Percentiles rank a stretch among this genome's conserved stretches.
Conservation (phyloP, 2,329 filamentous ascomycete species). For the Ambrosiella beaveri region DNA sequence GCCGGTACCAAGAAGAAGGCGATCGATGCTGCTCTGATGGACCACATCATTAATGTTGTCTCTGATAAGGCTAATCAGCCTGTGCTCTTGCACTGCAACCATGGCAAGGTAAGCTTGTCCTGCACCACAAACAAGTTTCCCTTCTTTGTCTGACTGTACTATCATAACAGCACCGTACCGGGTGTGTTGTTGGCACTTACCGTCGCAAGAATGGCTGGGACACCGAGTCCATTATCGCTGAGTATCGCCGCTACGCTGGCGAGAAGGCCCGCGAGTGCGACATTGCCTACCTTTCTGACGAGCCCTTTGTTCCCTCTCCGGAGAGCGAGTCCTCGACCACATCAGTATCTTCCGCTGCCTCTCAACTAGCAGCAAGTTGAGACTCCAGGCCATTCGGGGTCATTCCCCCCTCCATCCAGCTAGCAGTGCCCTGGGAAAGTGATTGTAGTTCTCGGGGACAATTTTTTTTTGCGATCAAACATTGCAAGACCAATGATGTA, state of each 20-base stretch:
- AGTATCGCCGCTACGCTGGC: constrained; percentile 52
- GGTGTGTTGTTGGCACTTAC: constrained; percentile 69
- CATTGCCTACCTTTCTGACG: constrained; percentile 34
- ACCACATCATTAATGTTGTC: constrained; percentile 51
- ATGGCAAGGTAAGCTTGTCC: constrained; percentile 47
- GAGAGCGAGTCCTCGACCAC: background rate
- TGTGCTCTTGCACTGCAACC: constrained; percentile 79
- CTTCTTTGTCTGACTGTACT: background rate
- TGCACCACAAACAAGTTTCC: background rate
- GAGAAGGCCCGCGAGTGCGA: constrained; percentile 45
- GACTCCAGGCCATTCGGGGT: too few relatives aligned
- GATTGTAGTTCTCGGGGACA: too few relatives aligned
- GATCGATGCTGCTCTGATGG: constrained; percentile 51
- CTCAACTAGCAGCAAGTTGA: background rate
- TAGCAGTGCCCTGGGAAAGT: too few relatives aligned
- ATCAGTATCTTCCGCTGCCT: background rate
- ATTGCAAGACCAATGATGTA: too few relatives aligned
- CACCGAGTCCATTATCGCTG: constrained; percentile 42
- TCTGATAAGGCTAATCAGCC: constrained; percentile 61
- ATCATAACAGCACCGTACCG: constrained; percentile 54
- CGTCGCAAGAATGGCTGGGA: constrained; percentile 57
- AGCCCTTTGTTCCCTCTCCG: constrained; percentile 19
- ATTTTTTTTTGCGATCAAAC: too few relatives aligned
- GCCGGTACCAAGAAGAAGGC: constrained; percentile 72
- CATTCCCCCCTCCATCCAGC: too few relatives aligned